These are phyloP conservation scores for Pugionium cornutum DNA, from an alignment of 345 rosid species.

Conservation along the genomic window DNA sequence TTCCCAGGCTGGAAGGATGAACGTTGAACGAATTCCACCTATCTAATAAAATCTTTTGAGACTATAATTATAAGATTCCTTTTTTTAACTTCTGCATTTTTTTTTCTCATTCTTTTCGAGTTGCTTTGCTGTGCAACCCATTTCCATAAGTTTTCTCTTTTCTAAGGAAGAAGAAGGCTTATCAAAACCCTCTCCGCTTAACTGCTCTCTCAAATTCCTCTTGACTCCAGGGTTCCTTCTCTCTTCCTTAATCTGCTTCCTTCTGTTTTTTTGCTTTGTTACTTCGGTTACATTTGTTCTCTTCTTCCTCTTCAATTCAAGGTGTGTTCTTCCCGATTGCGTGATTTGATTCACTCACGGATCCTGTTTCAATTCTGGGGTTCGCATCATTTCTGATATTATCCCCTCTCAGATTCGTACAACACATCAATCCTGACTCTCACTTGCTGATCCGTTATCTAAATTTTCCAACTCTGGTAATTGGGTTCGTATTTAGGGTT, in stretches of 20 bases:
- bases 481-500: constrained; percentile 21
- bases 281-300: constrained; percentile 31
- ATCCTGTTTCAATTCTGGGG: constrained; percentile 30
- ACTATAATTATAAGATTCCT: constrained; percentile 21
- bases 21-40: constrained; percentile 35
- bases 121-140: constrained; percentile 28
- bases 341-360: neutral
- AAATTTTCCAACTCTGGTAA: constrained; percentile 6
- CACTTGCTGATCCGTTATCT: neutral
- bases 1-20: constrained; percentile 41
- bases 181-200: constrained; percentile 30
- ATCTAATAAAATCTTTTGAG: constrained; percentile 13
- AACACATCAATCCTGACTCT: neutral
- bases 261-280: constrained; percentile 17
- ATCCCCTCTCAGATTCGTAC: neutral
- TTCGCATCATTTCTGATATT: neutral
- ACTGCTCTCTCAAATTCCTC: constrained; percentile 3
- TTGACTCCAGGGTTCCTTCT: neutral
- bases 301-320: constrained; percentile 12
- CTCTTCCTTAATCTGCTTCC: constrained; percentile 5
- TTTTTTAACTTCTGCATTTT: neutral
- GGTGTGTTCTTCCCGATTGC: constrained; percentile 26
- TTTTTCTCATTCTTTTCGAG: neutral
- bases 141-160: constrained; percentile 13
- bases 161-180: constrained; percentile 24